Base-by-base conservation (phyloP, 208 protist genomes). In the Acanthamoeba healyi region DNA sequence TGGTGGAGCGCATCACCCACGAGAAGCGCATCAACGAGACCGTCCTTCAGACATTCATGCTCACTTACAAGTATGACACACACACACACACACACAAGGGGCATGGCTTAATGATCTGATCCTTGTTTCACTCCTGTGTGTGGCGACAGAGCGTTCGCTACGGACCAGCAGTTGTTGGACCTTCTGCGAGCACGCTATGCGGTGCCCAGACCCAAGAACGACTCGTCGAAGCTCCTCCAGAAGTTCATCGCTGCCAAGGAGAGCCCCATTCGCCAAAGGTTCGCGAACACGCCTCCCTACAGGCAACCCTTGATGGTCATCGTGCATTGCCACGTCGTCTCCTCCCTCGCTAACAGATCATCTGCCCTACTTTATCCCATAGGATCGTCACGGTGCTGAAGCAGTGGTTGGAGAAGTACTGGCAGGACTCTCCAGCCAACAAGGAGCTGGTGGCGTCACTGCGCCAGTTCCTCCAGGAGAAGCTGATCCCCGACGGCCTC, bases 351-450 rank as follows among this genome's bases (percentile, higher is more conserved):
- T 86, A 86, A 44, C 29, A 44, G 22, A 34, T 24, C n/a, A 44
- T n/a, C 24, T 44, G 7, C 29, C 22, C 7, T 4, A 49, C 44
- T 4, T 49, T 49, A 12, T 49, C 46, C 14, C n/a, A 15, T 7
- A 86, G 77, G 29, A 54, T 86, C 22, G 22, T 22, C 46, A 34
- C 42, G 2, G 77, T 86, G 26, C 26, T 86, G 38, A 44, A 54
- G 42, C 77, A 86, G 40, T 86, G 77, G 77, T 22, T 86, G 29
- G 77, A 86, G 29, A 86, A 34, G 46, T 86, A 86, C 46, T 86
- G 38, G 24, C 42, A 40, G 26, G 77, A 54, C 24, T 14, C 34
- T 15, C n/a, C 46, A 22, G 19, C 38, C 36, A 86, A 51, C 38
- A 26, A 86, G 77, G 77, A 58, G 10, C n/a, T 86, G n/a, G 10